These are phyloP conservation scores for Tephrocybe sp. DNA, from an alignment of 768 basidiomycete species.

Conservation along the genomic window DNA sequence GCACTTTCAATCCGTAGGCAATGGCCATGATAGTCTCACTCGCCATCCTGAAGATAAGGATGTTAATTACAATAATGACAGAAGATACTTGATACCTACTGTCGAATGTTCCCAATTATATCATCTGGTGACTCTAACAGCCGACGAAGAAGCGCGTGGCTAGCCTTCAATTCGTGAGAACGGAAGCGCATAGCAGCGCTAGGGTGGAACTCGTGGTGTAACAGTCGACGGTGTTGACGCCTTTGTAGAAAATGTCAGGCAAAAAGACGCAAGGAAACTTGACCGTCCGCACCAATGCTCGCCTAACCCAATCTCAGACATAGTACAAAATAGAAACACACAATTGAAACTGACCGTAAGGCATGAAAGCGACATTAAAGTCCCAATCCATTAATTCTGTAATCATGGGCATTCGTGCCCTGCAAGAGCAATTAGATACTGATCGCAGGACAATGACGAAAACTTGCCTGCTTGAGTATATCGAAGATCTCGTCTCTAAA, in stretches of 20 bases:
- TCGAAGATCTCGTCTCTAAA: slow-evolving; percentile 21
- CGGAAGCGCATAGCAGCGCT: slow-evolving; percentile 25
- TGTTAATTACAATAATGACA: neutral
- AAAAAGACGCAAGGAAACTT: neutral
- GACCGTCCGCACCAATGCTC: slow-evolving; percentile 8
- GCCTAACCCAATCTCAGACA: too few species aligned
- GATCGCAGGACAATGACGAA: neutral
- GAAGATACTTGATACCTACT: slow-evolving; percentile 27
- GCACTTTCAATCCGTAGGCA: slow-evolving; percentile 34
- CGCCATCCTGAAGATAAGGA: slow-evolving; percentile 8
- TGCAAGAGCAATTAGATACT: slow-evolving; percentile 17
- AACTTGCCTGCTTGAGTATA: slow-evolving; percentile 22
- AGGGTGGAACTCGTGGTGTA: slow-evolving; percentile 28
- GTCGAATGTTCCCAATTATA: slow-evolving; percentile 22
- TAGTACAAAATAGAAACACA: too few species aligned
- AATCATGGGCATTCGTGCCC: slow-evolving; percentile 26
- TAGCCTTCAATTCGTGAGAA: slow-evolving; percentile 25
- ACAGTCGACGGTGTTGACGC: slow-evolving; percentile 30
- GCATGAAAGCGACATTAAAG: slow-evolving; percentile 14
- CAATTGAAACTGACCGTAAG: slow-evolving; percentile 17
- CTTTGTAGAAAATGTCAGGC: slow-evolving; percentile 23
- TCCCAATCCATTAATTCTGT: slow-evolving; percentile 22
- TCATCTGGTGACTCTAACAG: slow-evolving; percentile 30
- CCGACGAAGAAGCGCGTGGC: slow-evolving; percentile 26
- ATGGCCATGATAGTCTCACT: slow-evolving; percentile 31